Evolutionary conservation across 352 stramenopile genomes (phyloP).

Genomic region (Nothophytophthora sp.): DNA sequence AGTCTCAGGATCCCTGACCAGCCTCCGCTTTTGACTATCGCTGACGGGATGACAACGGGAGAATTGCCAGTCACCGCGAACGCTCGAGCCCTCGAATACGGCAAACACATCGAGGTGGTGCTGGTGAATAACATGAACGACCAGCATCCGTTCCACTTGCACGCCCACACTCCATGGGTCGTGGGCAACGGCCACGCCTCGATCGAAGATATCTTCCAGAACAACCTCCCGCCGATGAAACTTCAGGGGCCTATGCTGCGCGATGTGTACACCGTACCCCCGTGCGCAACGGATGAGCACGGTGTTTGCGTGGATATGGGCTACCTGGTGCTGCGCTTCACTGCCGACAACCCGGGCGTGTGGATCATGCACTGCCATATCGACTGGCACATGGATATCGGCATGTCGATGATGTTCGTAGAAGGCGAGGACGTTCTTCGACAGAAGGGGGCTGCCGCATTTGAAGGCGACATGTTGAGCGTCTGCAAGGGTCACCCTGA

Average conservation of each 20-base stretch:
- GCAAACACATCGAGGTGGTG: conserved; percentile 25
- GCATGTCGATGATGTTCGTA: conserved; percentile 28
- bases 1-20: conserved; percentile 16
- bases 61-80: conserved; percentile 12
- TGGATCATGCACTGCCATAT: conserved; percentile 41
- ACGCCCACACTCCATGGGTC: conserved; percentile 27
- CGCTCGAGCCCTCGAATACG: conserved; percentile 14
- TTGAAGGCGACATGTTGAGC: conserved; percentile 22
- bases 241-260: conserved; percentile 14
- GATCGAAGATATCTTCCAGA: conserved; percentile 5
- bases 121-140: conserved; percentile 27
- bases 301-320: conserved; percentile 12
- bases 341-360: conserved; percentile 26
- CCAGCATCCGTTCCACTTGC: conserved; percentile 36
- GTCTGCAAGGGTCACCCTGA: conserved; percentile 11
- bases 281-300: conserved; percentile 12
- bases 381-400: conserved; percentile 34
- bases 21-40: conserved; percentile 18
- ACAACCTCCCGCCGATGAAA: conserved; percentile 17
- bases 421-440: conserved; percentile 24
- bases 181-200: conserved; percentile 20
- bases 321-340: conserved; percentile 30
- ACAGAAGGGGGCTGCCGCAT: conserved; percentile 1
- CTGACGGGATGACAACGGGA: conserved; percentile 11
- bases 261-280: conserved; percentile 23